Conservation (phyloP, 176 grass and related monocot genomes). For the Pontederia paniculata region DNA sequence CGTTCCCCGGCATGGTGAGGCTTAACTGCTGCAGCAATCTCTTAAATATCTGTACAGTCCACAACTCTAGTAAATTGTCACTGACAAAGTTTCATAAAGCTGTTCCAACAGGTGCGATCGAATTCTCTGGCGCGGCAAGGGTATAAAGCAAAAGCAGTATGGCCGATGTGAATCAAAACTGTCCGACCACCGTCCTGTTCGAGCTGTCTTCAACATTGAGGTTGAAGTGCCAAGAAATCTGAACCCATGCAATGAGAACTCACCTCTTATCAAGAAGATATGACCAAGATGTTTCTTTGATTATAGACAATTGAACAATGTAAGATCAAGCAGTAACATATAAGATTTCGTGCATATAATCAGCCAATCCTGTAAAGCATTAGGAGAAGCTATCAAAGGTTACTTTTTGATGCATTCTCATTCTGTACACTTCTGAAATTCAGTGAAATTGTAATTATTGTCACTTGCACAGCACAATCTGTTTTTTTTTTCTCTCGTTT, state of each 20-base stretch:
- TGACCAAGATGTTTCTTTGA: no score
- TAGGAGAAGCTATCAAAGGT: no score
- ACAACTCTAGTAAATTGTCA: neutral
- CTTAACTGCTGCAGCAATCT: neutral
- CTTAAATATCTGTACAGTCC: no score
- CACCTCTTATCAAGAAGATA: constrained; percentile 51
- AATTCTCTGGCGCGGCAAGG: constrained; percentile 49
- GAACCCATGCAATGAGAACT: constrained; percentile 40
- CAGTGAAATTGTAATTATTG: no score
- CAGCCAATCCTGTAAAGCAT: no score
- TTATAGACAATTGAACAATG: no score
- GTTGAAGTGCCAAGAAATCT: constrained; percentile 33
- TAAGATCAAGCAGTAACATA: no score
- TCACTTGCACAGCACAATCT: no score
- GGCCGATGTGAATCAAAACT: constrained; percentile 49
- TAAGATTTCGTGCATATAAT: no score
- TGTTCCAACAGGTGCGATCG: constrained; percentile 42
- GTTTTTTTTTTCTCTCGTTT: no score
- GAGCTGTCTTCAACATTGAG: constrained; percentile 35
- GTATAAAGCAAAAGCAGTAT: constrained; percentile 39
- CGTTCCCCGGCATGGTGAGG: constrained; percentile 62
- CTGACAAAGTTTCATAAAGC: neutral
- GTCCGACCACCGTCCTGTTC: constrained; percentile 68
- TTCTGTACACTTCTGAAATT: no score
- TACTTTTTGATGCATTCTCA: no score